phyloP scores from a whole-genome alignment of 2,329 filamentous ascomycete species.

The Ceratocystis colombiana region DNA sequence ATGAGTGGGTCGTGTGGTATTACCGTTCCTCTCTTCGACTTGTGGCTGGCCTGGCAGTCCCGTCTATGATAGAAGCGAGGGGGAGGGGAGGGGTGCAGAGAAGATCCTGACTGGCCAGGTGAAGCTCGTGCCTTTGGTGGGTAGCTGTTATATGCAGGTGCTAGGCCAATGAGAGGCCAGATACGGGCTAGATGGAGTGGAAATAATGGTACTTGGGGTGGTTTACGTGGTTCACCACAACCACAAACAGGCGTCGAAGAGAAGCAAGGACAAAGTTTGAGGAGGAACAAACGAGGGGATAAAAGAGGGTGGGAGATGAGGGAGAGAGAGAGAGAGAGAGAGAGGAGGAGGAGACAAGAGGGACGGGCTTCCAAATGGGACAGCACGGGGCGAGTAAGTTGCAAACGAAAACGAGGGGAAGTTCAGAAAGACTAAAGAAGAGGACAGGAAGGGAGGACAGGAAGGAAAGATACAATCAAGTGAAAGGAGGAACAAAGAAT shows the following conservation, averaged over 20 bases:
- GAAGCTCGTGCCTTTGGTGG: conserved; percentile 11
- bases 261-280: conserved; percentile 6
- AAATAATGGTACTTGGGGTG: background rate
- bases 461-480: background rate
- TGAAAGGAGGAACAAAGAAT: background rate
- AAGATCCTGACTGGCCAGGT: background rate
- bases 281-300: background rate
- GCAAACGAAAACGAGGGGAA: conserved; percentile 2
- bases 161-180: conserved; percentile 4
- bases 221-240: conserved; percentile 7
- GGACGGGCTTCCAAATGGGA: background rate
- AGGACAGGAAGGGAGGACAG: background rate
- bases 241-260: background rate
- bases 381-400: background rate
- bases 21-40: background rate
- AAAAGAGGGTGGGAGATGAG: background rate
- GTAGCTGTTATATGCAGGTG: background rate
- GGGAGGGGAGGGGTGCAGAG: background rate
- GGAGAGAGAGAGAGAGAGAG: background rate
- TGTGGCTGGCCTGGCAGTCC: background rate
- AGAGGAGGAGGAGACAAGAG: background rate
- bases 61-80: background rate
- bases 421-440: background rate
- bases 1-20: background rate
- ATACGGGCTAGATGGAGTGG: background rate